These are phyloP conservation scores for Auricularia sp. DNA, from an alignment of 768 basidiomycete genomes.

Conservation along the genomic window DNA sequence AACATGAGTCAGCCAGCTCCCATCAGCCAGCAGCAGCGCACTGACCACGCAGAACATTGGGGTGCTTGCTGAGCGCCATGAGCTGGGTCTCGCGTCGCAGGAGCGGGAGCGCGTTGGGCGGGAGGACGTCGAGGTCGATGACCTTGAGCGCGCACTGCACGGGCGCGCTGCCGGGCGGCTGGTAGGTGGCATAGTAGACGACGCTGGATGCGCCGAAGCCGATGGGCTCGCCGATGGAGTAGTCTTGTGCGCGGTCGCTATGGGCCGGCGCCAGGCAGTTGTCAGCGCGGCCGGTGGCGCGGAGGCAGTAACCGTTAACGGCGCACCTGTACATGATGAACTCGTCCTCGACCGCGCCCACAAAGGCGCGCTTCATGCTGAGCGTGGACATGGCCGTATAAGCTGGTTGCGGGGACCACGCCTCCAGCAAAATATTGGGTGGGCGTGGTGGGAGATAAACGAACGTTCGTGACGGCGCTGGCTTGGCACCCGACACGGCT, in stretches of 20 bases:
- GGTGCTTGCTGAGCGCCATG: conserved; percentile 87
- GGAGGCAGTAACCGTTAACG: conserved; percentile 1
- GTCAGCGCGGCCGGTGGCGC: background rate
- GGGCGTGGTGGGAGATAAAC: no score
- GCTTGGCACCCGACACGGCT: no score
- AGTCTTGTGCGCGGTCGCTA: conserved; percentile 64
- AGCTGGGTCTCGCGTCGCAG: conserved; percentile 79
- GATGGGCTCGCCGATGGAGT: conserved; percentile 65
- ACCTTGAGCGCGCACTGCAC: conserved; percentile 80
- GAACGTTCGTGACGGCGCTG: no score
- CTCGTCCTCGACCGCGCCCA: conserved; percentile 76
- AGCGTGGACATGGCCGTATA: no score
- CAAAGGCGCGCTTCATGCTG: conserved; percentile 30
- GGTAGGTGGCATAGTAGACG: conserved; percentile 72
- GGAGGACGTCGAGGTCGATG: conserved; percentile 73
- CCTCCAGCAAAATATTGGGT: no score
- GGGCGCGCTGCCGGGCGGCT: conserved; percentile 26
- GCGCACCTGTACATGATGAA: conserved; percentile 71
- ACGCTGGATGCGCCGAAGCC: conserved; percentile 90
- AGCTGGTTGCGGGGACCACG: no score
- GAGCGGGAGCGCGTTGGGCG: conserved; percentile 57
- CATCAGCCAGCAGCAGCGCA: background rate
- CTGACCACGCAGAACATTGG: conserved; percentile 65
- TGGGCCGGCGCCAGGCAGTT: conserved; percentile 3
- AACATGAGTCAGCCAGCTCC: background rate